Evolutionary conservation across 768 basidiomycete species (phyloP), one percentile per base, ranked within the genome.

Genomic region (Leccinum subgranulosum): DNA sequence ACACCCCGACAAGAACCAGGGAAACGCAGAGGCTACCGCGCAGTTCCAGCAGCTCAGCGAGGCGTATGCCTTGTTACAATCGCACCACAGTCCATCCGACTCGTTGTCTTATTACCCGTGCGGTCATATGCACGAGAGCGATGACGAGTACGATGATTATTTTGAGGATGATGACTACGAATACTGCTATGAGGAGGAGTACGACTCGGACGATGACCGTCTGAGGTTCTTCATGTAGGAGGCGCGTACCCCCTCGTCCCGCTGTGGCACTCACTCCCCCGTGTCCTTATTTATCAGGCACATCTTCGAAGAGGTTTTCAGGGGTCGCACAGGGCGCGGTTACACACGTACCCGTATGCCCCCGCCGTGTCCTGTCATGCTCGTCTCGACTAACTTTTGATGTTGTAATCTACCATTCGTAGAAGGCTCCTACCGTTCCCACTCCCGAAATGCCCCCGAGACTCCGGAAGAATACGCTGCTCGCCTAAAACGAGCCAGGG

Each of bases 1-100:
- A 0, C 90, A 91, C 72, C 88, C 90, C 8, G 89, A 90, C 74
- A 90, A 90, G 74, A 90, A 90, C 57, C 84, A 79, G 0, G 79
- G 79, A 43, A 82, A 90, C 61, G 79, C 78, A 41, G 75, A 79
- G 61, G 88, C 87, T 48, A 90, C 88, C 39, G 77, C 76, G 3
- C 77, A 85, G 66, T 91, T 92, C 65, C 88, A 91, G 71, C 73
- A 76, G 52, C 69, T 92, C 47, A 79, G 85, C 57, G 86, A 83
- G 56, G 88, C 89, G 5, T 92, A 89, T 73, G 77, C 80, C 48
- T 67, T 81, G 29, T 76, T 91, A 27, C 69, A 82, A 54, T 81
- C 81, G 59, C 79, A 87, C 63, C 79, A 84, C 57, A 64, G 69
- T 10, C 63, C 68, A 53, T 57, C 69, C 54, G 73, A 67, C 23